Base-by-base conservation (phyloP, 345 rosid genomes). In the Dimocarpus longan region DNA sequence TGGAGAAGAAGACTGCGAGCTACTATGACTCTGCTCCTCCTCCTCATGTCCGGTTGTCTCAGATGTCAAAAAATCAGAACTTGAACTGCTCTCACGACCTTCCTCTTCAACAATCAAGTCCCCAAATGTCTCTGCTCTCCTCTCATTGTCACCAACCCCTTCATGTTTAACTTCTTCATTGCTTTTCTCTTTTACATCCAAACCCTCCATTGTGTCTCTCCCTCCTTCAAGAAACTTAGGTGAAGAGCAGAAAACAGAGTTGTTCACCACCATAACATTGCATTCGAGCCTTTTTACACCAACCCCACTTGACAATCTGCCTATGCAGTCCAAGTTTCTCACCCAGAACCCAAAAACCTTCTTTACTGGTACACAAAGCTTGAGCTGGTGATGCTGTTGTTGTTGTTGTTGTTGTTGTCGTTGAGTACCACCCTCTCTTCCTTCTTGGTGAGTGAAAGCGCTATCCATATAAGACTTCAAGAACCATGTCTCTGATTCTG, bases 21-120 rank as follows among this genome's bases (percentile, higher is more conserved):
- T 86, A 63, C 91, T 84, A 52, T 83, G 93, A 65, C 93, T 89
- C 39, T 85, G 89, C 76, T 89, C 93, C 77, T 89, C 93, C 39
- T 88, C 65, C 43, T 88, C 97, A 3, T 76, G 87, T 48, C 83
- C 93, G 0, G 89, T 86, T 37, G 87, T 78, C 67, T 89, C 97
- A 10, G 98, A 91, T 10, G 86, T 86, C 83, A 88, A 85, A 77
- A 89, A 87, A 68, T 88, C 93, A 10, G 95, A 97, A 82, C 97
- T 89, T 76, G 92, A 91, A 79, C 97, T 89, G 81, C 95, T 94
- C 78, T 88, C 93, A 77, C 91, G 80, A 26, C 78, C 88, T 66
- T 87, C 83, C 68, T 80, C 90, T 80, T 86, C 91, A 80, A 85
- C 91, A 79, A 87, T 76, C 76, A 89, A 80, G 26, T 88, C 89